Base-by-base conservation (phyloP, 331 rosid genomes). In the Malus hybrid region DNA sequence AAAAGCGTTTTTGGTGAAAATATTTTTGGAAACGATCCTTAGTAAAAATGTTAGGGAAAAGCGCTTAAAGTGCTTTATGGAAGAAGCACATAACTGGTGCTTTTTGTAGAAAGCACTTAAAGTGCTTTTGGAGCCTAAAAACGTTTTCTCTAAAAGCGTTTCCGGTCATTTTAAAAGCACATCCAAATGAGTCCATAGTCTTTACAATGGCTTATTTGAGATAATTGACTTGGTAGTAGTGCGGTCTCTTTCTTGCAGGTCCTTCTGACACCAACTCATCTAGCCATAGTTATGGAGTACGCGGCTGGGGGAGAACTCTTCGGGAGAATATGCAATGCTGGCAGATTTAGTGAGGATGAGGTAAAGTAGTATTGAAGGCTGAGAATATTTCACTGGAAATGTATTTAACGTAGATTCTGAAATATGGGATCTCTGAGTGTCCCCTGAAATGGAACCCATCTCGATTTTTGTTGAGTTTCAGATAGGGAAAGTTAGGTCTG, bases 221-320 rank as follows among this genome's bases (percentile, higher is more conserved):
- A 72, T 72, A 10, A 20, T 9, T 2, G 67, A 81, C 57, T 56
- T 76, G 78, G 28, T 70, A 81, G 65, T 52, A 77, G 76, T 76
- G 83, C 19, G 80, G 48, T 65, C 65, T 78, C 50, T 64, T 80
- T 74, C 50, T 81, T 77, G 75, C 82, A 92, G 97, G 93, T 90
- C n/a, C 76, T 82, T 67, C 80, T 92, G 79, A 92, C 96, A 36
- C 90, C 96, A 72, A 92, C 96, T 61, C 92, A 92, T 87, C 88
- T 92, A 42, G 96, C 83, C 12, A 88, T 92, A 80, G 92, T 92
- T 39, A 92, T 92, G 97, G 97, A 92, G 86, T 92, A 92, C 71
- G 96, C 97, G 13, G 85, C 93, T 1, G 97, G 93, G 67, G 97
- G 97, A 68, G 97, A 92, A 78, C 92, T 90, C 62, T 92, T 85